These are phyloP conservation scores for Diversispora eburnea DNA, from an alignment of 192 early-diverging fungal species.

Conservation along the genomic window DNA sequence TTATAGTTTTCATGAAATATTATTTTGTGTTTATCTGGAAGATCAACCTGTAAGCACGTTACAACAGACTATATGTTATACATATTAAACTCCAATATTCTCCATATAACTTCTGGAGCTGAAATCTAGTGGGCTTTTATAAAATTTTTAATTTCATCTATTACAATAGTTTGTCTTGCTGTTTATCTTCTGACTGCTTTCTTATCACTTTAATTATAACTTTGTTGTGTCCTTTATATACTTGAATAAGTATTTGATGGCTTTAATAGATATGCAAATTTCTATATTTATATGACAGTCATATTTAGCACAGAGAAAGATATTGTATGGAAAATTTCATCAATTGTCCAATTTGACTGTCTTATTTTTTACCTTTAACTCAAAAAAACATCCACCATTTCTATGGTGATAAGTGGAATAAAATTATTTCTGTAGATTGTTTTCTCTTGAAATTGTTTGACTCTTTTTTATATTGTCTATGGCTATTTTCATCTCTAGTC, in stretches of 20 bases:
- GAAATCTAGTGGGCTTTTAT: conserved; percentile 30
- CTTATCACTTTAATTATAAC: not conserved
- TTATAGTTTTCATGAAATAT: not conserved
- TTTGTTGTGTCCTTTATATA: conserved; percentile 36
- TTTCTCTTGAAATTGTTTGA: conserved; percentile 15
- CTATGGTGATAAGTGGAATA: conserved; percentile 33
- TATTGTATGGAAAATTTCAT: too few relatives aligned
- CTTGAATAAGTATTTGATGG: conserved; percentile 42
- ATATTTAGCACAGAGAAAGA: too few relatives aligned
- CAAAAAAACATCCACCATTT: too few relatives aligned
- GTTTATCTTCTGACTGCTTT: not conserved
- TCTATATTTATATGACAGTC: too few relatives aligned
- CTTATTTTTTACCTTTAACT: too few relatives aligned
- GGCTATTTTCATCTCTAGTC: too few relatives aligned
- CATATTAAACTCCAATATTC: conserved; percentile 30
- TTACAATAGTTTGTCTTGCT: not conserved
- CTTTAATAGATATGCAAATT: conserved; percentile 28
- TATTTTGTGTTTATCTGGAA: not conserved
- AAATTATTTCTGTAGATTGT: conserved; percentile 10
- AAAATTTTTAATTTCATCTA: not conserved
- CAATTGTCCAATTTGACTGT: too few relatives aligned
- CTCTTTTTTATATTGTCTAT: conserved; percentile 25
- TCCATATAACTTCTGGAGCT: conserved; percentile 32
- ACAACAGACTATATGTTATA: conserved; percentile 18
- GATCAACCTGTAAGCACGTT: not conserved